Conservation (phyloP, 2,329 filamentous ascomycete species). For the Juglanconis juglandina region DNA sequence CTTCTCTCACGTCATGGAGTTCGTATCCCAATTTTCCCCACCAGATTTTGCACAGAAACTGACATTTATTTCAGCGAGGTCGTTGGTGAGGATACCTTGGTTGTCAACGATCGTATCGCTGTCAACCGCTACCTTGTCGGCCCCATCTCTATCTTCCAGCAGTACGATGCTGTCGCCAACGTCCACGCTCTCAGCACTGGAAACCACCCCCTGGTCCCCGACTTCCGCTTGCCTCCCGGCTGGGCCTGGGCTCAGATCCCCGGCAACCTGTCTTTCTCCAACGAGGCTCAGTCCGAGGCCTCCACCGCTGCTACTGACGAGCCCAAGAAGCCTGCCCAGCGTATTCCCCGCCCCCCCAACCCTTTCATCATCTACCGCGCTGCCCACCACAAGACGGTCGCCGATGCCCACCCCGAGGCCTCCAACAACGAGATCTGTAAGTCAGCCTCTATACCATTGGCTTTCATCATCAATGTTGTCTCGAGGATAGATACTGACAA, state of each 20-base stretch:
- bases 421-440: slow-evolving; percentile 43
- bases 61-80: neutral
- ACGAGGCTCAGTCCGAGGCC: neutral
- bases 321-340: slow-evolving; percentile 14
- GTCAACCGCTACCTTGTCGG: slow-evolving; percentile 2
- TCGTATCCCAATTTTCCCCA: neutral
- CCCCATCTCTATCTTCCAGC: slow-evolving; percentile 11
- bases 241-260: slow-evolving; percentile 18
- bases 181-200: neutral
- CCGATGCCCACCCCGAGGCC: slow-evolving; percentile 31
- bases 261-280: neutral
- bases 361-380: slow-evolving; percentile 42
- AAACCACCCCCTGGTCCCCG: neutral
- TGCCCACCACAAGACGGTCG: slow-evolving; percentile 34
- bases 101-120: neutral
- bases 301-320: neutral
- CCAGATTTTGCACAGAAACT: neutral
- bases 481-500: slow-evolving; percentile 18
- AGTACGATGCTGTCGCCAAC: slow-evolving; percentile 3
- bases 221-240: neutral
- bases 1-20: neutral
- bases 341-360: slow-evolving; percentile 37
- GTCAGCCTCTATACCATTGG: slow-evolving; percentile 14
- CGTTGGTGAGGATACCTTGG: neutral
- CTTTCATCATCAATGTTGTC: neutral